Evolutionary conservation across 139 green algal species (phyloP), one percentile per base, ranked within the genome.

Genomic region (Coelastrella sp.): DNA sequence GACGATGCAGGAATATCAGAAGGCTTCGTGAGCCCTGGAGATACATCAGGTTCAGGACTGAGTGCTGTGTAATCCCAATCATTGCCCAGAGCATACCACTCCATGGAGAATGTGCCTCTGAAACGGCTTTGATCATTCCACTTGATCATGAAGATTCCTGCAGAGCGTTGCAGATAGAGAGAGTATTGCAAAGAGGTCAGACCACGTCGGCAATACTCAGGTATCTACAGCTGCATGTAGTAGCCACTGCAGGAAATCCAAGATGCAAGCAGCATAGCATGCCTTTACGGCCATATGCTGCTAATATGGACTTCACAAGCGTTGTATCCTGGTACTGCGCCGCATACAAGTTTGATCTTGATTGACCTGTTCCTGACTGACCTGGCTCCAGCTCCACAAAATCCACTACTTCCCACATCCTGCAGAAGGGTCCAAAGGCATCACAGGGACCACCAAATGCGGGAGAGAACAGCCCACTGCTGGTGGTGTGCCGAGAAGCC

Each of bases 361-460:
- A 57, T 13, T 13, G 15, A 57, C 15, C 45, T 23, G 45, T 57
- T 13, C 45, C 45, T 13, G 45, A 23, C 45, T 57, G 11, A 84
- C 78, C 78, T 76, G 40, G 60, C n/a, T 84, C 78, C 30, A 84
- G 59, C 21, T 84, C 78, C 38, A 64, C n/a, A 11, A 84, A 84
- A 40, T 84, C 78, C 2, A 84, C 78, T 1, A 84, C 78, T 60
- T 84, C 78, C 78, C 78, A 84, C 78, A 84, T 84, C 35, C 78
- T 45, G 30, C 78, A 84, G 37, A 45, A 50, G 0, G 60, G 40
- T 17, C 78, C 78, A 84, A 84, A 84, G 60, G 75, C 60, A 48
- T 84, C 62, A 63, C 78, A 84, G 0, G 78, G 78, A 5, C 78
- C 78, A 45, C 78, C 78, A 35, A 66, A 84, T 13, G 78, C 62